phyloP scores from a whole-genome alignment of 83 land plant genomes.

The Thuja plicata region DNA sequence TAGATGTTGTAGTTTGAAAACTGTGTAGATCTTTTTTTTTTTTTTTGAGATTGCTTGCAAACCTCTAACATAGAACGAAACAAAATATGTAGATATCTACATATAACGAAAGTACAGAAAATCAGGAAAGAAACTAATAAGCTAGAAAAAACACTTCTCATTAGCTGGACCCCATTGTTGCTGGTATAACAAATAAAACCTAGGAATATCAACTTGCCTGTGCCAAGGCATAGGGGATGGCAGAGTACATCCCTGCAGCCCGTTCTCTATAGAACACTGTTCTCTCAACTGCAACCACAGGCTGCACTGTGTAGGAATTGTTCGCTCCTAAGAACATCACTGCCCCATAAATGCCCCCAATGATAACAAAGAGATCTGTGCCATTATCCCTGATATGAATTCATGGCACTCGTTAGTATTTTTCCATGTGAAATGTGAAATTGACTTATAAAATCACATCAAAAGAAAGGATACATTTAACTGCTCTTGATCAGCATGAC shows the following conservation, averaged over 20 bases:
- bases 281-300: constrained; percentile 66
- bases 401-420: background rate
- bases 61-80: background rate
- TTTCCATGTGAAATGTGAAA: background rate
- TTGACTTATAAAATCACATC: background rate
- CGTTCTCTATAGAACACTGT: constrained; percentile 74
- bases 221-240: constrained; percentile 17
- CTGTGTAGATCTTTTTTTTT: background rate
- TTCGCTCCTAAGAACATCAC: constrained; percentile 68
- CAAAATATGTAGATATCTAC: background rate
- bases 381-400: constrained; percentile 6
- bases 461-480: background rate
- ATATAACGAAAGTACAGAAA: background rate
- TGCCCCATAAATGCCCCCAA: constrained; percentile 33
- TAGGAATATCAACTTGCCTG: constrained; percentile 11
- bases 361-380: constrained; percentile 1
- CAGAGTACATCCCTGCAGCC: constrained; percentile 19
- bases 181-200: too few species aligned
- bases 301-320: constrained; percentile 81
- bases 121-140: background rate
- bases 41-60: background rate
- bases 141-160: background rate
- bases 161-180: background rate
- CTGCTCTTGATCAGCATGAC: background rate
- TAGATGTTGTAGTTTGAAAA: background rate